Percentiles rank a stretch among this genome's conserved stretches.
These are phyloP conservation scores for Geotrichum citri-aurantii DNA, from an alignment of 1,139 yeast species.

Conservation along the genomic window DNA sequence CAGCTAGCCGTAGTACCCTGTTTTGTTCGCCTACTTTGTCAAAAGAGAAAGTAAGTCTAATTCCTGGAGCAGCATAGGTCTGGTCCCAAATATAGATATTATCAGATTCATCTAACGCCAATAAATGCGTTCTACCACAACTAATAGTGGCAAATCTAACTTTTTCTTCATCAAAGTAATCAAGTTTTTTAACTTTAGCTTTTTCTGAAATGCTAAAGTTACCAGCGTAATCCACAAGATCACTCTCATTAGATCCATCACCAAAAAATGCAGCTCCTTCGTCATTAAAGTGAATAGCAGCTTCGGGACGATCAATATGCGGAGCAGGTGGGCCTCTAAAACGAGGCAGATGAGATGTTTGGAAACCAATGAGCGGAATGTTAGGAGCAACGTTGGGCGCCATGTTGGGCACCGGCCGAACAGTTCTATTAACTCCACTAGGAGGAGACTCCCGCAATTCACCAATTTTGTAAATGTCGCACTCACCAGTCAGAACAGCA, in stretches of 20 bases:
- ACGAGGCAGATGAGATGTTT: background rate
- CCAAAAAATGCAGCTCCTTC: background rate
- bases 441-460: conserved; percentile 16
- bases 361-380: conserved; percentile 5
- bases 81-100: conserved; percentile 60
- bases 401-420: background rate
- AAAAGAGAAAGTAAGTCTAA: conserved; percentile 41
- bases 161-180: background rate
- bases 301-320: conserved; percentile 1
- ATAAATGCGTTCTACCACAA: conserved; percentile 61
- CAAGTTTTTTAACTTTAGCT: conserved; percentile 4
- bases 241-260: background rate
- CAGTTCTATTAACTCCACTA: background rate
- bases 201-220: background rate
- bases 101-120: conserved; percentile 53
- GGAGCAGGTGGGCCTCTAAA: background rate
- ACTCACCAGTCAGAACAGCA: conserved; percentile 41
- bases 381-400: background rate
- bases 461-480: conserved; percentile 28
- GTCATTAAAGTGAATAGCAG: background rate
- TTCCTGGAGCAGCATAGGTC: conserved; percentile 38
- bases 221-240: conserved; percentile 3
- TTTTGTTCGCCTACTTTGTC: conserved; percentile 18
- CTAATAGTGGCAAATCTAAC: conserved; percentile 46
- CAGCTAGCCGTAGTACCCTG: conserved; percentile 42